A percentile compares a stretch with the other conserved stretches of the same genome.
phyloP scores from a whole-genome alignment of 2,329 filamentous ascomycete genomes.

The Penicillium freii region DNA sequence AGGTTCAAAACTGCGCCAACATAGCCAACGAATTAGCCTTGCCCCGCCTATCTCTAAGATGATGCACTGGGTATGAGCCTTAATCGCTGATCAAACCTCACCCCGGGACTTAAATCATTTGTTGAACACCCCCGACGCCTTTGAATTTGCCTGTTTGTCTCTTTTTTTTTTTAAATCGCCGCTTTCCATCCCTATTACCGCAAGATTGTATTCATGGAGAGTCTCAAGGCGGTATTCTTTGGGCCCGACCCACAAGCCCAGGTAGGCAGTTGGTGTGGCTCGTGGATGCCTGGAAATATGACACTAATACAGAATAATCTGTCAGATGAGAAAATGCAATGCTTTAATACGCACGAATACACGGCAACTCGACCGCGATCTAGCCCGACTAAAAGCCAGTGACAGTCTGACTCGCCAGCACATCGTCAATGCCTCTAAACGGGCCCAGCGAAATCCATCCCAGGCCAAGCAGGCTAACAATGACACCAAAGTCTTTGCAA shows the following conservation, averaged over 20 bases:
- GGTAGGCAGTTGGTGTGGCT: conserved; percentile 52
- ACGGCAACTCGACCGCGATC: conserved; percentile 92
- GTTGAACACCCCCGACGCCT: neutral
- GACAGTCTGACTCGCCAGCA: conserved; percentile 82
- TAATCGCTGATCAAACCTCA: conserved; percentile 6
- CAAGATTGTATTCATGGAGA: conserved; percentile 66
- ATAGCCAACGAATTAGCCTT: neutral
- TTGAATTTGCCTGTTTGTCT: neutral
- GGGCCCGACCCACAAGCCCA: conserved; percentile 92
- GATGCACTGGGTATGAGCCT: conserved; percentile 7
- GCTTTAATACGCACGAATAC: conserved; percentile 82
- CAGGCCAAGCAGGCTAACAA: conserved; percentile 74
- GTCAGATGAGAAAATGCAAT: conserved; percentile 92
- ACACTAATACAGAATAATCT: conserved; percentile 10
- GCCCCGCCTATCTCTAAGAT: conserved; percentile 8
- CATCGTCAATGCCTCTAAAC: conserved; percentile 78
- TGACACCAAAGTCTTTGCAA: conserved; percentile 84
- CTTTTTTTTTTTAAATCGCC: neutral
- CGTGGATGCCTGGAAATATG: neutral
- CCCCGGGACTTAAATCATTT: neutral
- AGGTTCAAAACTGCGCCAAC: neutral
- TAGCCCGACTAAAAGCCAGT: conserved; percentile 70
- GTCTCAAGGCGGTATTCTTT: conserved; percentile 79
- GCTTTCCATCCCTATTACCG: neutral
- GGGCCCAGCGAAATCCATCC: conserved; percentile 74